Percentiles rank a stretch among this genome's conserved stretches.
Evolutionary conservation across 495 filamentous ascomycete genomes (phyloP).

Genomic region (Xylaria nigripes): DNA sequence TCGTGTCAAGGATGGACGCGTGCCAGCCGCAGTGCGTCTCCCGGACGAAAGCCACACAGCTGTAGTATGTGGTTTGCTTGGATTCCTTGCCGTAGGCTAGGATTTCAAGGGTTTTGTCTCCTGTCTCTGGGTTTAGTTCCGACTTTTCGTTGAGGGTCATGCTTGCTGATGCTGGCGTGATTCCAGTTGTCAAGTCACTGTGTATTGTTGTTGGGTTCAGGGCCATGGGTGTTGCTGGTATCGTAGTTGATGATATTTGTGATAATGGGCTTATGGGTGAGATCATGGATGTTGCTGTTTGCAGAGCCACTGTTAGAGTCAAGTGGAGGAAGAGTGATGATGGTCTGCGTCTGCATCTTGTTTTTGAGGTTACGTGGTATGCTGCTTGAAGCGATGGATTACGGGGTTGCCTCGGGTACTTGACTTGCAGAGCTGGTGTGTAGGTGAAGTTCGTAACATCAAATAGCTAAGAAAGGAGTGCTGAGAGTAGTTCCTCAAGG

Average conservation of each 20-base stretch:
- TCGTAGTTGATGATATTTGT: background rate
- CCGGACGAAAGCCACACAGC: conserved; percentile 27
- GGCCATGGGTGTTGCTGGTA: background rate
- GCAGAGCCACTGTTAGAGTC: background rate
- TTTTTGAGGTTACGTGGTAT: too few species aligned
- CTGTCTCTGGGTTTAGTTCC: conserved; percentile 4
- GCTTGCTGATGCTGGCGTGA: background rate
- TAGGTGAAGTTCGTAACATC: too few species aligned
- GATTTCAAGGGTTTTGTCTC: background rate
- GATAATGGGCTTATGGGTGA: background rate
- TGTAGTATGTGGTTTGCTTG: conserved; percentile 36
- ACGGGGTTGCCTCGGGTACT: background rate
- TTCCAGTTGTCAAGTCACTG: too few species aligned
- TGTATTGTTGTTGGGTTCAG: too few species aligned
- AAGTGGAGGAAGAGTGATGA: conserved; percentile 11
- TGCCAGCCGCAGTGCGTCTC: conserved; percentile 38
- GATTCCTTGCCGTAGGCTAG: conserved; percentile 12
- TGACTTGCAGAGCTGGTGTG: too few species aligned
- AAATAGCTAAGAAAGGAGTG: too few species aligned
- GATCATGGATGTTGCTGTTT: background rate
- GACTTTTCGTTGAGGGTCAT: conserved; percentile 15
- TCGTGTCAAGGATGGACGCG: conserved; percentile 33
- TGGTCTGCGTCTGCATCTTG: conserved; percentile 15
- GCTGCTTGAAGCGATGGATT: background rate
- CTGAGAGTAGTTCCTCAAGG: too few species aligned